Conservation (phyloP, 176 grass and related monocot species). For the Puya raimondii region DNA sequence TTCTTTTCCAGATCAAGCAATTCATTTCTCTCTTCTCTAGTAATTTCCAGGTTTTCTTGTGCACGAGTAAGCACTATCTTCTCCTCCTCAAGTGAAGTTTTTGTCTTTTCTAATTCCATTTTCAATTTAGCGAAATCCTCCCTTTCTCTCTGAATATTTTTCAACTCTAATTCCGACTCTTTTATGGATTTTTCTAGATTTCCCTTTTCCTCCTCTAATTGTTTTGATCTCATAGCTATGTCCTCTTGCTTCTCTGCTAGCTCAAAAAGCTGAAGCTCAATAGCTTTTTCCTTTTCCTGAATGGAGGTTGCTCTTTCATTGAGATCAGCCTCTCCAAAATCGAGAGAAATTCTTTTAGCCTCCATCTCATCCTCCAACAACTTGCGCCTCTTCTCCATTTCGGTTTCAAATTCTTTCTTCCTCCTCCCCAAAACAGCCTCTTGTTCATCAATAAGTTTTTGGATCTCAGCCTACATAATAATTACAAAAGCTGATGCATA, state of each 20-base stretch:
- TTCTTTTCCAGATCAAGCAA: constrained; percentile 53
- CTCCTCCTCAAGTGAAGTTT: constrained; percentile 45
- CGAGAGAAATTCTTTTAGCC: constrained; percentile 27
- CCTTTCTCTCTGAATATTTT: constrained; percentile 43
- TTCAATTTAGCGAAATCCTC: constrained; percentile 45
- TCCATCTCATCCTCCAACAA: constrained; percentile 46
- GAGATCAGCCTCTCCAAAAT: constrained; percentile 42
- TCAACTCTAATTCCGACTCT: constrained; percentile 16
- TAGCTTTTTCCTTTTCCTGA: constrained; percentile 28
- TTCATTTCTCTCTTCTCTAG: constrained; percentile 55
- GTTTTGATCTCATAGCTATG: constrained; percentile 36
- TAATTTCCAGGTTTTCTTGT: constrained; percentile 53
- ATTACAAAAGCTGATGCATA: constrained; percentile 6
- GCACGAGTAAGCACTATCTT: constrained; percentile 42
- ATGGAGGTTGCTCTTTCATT: constrained; percentile 30
- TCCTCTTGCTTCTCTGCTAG: constrained; percentile 51
- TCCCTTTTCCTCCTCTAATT: constrained; percentile 42
- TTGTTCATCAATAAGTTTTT: constrained; percentile 54
- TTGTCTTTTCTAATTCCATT: constrained; percentile 62
- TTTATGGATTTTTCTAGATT: constrained; percentile 31
- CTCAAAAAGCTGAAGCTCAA: constrained; percentile 29
- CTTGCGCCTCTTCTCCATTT: constrained; percentile 39
- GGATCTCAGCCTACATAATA: constrained; percentile 56
- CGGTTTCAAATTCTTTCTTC: constrained; percentile 53
- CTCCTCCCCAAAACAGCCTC: constrained; percentile 38